These are phyloP conservation scores for Saccharomycopsis capsularis DNA, from an alignment of 805 yeast genomes.

Conservation along the genomic window DNA sequence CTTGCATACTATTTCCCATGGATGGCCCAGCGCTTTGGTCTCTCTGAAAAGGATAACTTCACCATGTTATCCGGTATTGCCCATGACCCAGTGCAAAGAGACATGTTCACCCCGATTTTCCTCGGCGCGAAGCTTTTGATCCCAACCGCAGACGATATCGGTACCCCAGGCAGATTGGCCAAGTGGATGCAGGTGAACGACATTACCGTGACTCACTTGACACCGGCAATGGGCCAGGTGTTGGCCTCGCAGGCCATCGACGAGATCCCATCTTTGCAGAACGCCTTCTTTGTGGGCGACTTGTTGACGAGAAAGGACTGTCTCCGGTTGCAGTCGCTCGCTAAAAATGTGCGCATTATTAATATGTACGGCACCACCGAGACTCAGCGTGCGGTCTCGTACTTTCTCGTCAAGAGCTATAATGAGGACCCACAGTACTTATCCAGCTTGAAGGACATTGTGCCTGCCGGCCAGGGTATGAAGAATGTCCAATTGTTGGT, in stretches of 20 bases:
- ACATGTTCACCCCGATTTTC: constrained; percentile 96
- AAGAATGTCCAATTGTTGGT: constrained; percentile 86
- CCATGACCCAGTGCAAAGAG: constrained; percentile 98
- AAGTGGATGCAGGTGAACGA: constrained; percentile 92
- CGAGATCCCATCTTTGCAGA: constrained; percentile 78
- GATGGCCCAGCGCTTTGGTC: constrained; percentile 86
- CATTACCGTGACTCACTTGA: constrained; percentile 94
- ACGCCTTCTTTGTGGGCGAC: constrained; percentile 98
- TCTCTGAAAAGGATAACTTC: constrained; percentile 75
- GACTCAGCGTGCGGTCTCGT: constrained; percentile 97
- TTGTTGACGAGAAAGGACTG: constrained; percentile 96
- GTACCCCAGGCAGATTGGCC: constrained; percentile 96
- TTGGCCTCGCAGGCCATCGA: constrained; percentile 92
- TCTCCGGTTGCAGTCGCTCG: constrained; percentile 82
- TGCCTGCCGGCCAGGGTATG: constrained; percentile 99
- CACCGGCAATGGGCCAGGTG: constrained; percentile 99
- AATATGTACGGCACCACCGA: constrained; percentile 99
- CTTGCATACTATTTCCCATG: constrained; percentile 97
- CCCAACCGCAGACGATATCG: constrained; percentile 96
- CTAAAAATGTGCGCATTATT: constrained; percentile 81
- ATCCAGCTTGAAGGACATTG: constrained; percentile 81
- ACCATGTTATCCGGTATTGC: constrained; percentile 99
- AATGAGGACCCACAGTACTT: constrained; percentile 63
- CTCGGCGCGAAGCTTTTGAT: constrained; percentile 89
- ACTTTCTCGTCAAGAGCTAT: constrained; percentile 77